Base-by-base conservation (phyloP, 2,329 filamentous ascomycete genomes). In the Zopfia rhizophila region DNA sequence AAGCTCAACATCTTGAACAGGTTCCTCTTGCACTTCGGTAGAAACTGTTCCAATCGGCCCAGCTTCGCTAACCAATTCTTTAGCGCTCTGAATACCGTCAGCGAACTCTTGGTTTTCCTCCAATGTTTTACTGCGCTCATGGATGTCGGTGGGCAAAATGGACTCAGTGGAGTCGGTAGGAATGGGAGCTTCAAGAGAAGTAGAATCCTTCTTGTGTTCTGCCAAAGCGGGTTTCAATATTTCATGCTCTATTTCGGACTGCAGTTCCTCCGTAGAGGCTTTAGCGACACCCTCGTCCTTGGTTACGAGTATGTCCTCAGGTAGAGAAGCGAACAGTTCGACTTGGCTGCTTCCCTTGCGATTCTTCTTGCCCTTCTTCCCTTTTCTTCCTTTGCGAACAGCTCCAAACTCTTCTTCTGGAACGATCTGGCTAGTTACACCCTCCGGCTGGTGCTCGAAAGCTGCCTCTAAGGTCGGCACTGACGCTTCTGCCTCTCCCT, bases 311-410 rank as follows among this genome's bases (percentile, higher is more conserved):
- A 39, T 25, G 0, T 49, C 47, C n/a, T 44, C 44, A 29, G 51
- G 45, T 4, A 53, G 51, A 8, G 47, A n/a, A n/a, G n/a, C n/a
- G n/a, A n/a, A n/a, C n/a, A n/a, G 3, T 27, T 61, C 57, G n/a
- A 52, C 22, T 33, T 54, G 48, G 23, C 56, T 55, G 45, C 50
- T 65, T 7, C 43, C 58, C 27, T 57, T 60, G 44, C 61, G 63
- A 1, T 48, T 53, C 43, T 68, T 69, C 56, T 68, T 68, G 4
- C 23, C 52, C 48, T 69, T 69, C 53, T 68, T 68, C 12, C 46
- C 56, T 43, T 66, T 67, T 48, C 66, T 68, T n/a, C 50, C 47
- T 38, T 63, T 68, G 7, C 56, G 42, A 7, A 45, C 40, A 22
- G 36, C 17, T 16, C 41, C 31, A 10, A 44, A n/a, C 8, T 53